Evolutionary conservation across 2,329 filamentous ascomycete species (phyloP).

Genomic region (Bipolaris oryzae): DNA sequence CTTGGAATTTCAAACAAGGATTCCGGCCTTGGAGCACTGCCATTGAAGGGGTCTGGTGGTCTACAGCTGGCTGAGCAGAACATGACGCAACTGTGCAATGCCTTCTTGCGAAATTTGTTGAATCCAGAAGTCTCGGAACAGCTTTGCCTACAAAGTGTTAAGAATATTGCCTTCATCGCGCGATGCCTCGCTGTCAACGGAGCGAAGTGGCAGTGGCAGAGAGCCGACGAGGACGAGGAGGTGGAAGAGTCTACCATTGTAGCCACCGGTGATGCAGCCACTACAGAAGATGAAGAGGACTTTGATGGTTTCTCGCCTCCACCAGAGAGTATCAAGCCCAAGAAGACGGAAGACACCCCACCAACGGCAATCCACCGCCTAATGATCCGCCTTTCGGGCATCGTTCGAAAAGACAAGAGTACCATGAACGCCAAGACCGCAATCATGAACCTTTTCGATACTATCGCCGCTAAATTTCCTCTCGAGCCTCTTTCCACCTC

Average conservation of each 20-base stretch:
- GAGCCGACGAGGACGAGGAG: conserved; percentile 51
- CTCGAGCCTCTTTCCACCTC: conserved; percentile 64
- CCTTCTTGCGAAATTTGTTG: conserved; percentile 65
- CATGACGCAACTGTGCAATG: conserved; percentile 64
- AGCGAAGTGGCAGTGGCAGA: conserved; percentile 53
- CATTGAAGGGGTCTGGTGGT: conserved; percentile 72
- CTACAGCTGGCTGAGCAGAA: conserved; percentile 69
- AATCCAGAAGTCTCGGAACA: conserved; percentile 70
- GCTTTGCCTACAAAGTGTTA: conserved; percentile 77
- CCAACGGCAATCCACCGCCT: conserved; percentile 71
- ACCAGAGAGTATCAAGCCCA: conserved; percentile 18
- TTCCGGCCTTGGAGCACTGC: conserved; percentile 60
- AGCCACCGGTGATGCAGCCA: conserved; percentile 26
- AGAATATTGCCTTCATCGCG: conserved; percentile 83
- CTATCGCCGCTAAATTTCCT: conserved; percentile 68
- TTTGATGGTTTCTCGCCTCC: conserved; percentile 33
- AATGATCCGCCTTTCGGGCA: conserved; percentile 76
- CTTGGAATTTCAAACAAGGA: conserved; percentile 69
- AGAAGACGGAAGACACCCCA: conserved; percentile 28
- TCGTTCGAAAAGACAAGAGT: conserved; percentile 70
- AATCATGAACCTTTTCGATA: conserved; percentile 74
- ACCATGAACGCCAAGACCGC: conserved; percentile 76
- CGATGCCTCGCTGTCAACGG: conserved; percentile 66
- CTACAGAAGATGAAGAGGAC: conserved; percentile 47
- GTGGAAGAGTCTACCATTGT: conserved; percentile 51